These are phyloP conservation scores for Hibiscus syriacus DNA, from an alignment of 345 rosid species.

Conservation along the genomic window DNA sequence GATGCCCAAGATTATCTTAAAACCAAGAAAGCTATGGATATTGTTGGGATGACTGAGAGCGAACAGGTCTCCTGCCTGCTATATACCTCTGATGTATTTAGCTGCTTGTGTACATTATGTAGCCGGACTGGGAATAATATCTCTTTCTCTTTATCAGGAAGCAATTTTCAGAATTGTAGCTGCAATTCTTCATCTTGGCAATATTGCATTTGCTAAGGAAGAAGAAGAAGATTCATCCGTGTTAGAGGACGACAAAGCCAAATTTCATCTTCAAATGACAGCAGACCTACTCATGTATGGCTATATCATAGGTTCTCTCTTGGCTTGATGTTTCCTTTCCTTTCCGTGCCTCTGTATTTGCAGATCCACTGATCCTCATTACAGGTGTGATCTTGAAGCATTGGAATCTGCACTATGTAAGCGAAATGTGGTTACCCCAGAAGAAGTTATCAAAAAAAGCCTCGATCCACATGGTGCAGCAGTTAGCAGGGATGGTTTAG, in stretches of 20 bases:
- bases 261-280: constrained; percentile 70
- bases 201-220: constrained; percentile 54
- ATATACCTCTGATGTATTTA: constrained; percentile 2
- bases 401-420: constrained; percentile 74
- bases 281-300: constrained; percentile 71
- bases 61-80: constrained; percentile 62
- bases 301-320: constrained; percentile 10
- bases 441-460: constrained; percentile 76
- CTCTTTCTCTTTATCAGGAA: constrained; percentile 35
- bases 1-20: constrained; percentile 70
- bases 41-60: constrained; percentile 65
- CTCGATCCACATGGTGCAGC: constrained; percentile 70
- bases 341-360: neutral
- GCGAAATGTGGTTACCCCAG: constrained; percentile 78
- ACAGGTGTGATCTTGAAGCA: constrained; percentile 65
- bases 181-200: constrained; percentile 91
- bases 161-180: constrained; percentile 81
- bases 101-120: constrained; percentile 8
- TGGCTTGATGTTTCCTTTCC: constrained; percentile 11
- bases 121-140: neutral
- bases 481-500: constrained; percentile 82
- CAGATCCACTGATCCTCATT: constrained; percentile 9
- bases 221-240: constrained; percentile 63
- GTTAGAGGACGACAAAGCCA: constrained; percentile 51
- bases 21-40: constrained; percentile 81